Evolutionary conservation across 2,329 filamentous ascomycete species (phyloP), one percentile per base, ranked within the genome.

Genomic region (Scopulariopsis brevicaulis): DNA sequence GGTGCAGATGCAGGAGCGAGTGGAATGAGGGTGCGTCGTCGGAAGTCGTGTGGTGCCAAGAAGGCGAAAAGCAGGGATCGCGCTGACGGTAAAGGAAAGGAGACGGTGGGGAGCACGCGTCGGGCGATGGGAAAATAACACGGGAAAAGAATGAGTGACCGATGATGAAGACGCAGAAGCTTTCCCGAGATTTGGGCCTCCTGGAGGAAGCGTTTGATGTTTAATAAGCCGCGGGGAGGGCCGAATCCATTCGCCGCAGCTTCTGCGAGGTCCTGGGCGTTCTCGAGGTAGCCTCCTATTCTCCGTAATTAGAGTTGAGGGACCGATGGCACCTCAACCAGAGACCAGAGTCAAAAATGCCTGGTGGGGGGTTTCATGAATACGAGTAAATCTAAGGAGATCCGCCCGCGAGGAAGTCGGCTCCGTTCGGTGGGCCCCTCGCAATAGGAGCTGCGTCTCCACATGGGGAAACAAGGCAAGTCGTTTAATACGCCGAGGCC

Each of bases 31-130:
- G 11, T n/a, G 20, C 46, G 46, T 22, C 22, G 20, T 20, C 20
- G 12, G 18, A 18, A 18, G 37, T 48, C 34, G 57, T 52, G 61
- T 53, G 57, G 60, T 61, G 60, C 57, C 58, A 56, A 58, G 48
- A 59, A 51, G 59, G 57, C 57, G 48, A 56, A 56, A 58, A 46
- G 55, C 57, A 53, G 60, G 28, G 28, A 32, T 61, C 59, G 53
- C 59, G 57, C 43, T 46, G 20, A 25, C 18, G 37, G 46, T 10
- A n/a, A 56, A 46, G 50, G 54, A 20, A 37, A 52, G 35, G 32
- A 51, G 14, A 32, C 28, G 8, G 28, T 32, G 28, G 28, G 28
- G 28, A 32, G 28, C 28, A 32, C 8, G 28, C 28, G 28, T 32
- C 28, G 28, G 28, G 28, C 28, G 28, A 32, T 32, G 28, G 28